Conservation (phyloP, 305 asterid species). For the Euphrasia arctica region DNA sequence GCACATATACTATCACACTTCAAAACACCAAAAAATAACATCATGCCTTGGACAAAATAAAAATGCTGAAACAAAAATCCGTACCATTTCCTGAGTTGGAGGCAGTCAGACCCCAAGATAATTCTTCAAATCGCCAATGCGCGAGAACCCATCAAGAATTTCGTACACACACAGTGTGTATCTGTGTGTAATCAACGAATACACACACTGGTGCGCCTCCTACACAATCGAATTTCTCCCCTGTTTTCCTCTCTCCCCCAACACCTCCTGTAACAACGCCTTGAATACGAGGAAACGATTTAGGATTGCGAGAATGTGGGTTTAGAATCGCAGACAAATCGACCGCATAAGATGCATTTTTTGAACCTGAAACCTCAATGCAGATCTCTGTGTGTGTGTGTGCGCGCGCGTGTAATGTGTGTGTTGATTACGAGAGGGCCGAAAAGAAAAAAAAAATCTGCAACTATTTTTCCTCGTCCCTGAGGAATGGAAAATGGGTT, state of each 20-base stretch:
- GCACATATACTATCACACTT: background rate
- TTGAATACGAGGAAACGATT: background rate
- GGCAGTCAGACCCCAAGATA: constrained; percentile 24
- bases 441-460: constrained; percentile 19
- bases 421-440: constrained; percentile 12
- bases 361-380: constrained; percentile 23
- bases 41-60: background rate
- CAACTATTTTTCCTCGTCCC: constrained; percentile 26
- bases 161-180: constrained; percentile 4
- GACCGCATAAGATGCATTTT: constrained; percentile 25
- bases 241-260: background rate
- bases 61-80: background rate
- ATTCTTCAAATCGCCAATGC: constrained; percentile 22
- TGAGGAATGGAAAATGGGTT: constrained; percentile 22
- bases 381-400: constrained; percentile 23
- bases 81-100: constrained; percentile 31
- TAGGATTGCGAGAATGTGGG: constrained; percentile 24
- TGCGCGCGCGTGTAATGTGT: background rate
- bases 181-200: constrained; percentile 13
- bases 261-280: background rate
- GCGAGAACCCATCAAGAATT: constrained; percentile 20
- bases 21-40: background rate
- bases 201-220: constrained; percentile 1
- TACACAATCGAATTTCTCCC: background rate
- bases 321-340: constrained; percentile 27